A percentile compares a stretch with the other conserved stretches of the same genome.
phyloP scores from a whole-genome alignment of 2,329 filamentous ascomycete genomes.

The Neopestalotiopsis clavispora region DNA sequence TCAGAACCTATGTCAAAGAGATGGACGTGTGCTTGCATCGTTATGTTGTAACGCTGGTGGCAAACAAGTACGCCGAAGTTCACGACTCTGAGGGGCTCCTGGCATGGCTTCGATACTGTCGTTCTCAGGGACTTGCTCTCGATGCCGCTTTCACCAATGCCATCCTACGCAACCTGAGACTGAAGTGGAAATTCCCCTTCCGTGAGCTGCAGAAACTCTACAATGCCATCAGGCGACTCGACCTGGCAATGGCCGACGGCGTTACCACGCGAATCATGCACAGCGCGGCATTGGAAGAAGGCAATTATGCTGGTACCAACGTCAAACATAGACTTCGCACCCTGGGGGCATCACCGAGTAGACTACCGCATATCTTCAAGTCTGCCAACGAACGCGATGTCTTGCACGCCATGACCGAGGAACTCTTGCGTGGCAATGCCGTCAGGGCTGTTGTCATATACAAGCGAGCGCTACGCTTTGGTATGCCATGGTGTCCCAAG shows the following conservation, averaged over 20 bases:
- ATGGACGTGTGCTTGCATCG: constrained; percentile 41
- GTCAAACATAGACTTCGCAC: constrained; percentile 30
- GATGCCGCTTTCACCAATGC: constrained; percentile 44
- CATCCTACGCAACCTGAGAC: constrained; percentile 42
- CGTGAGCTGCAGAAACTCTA: constrained; percentile 40
- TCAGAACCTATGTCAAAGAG: constrained; percentile 40
- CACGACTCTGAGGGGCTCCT: constrained; percentile 44
- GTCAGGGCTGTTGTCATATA: constrained; percentile 43
- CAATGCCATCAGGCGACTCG: constrained; percentile 37
- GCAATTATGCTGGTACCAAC: constrained; percentile 20
- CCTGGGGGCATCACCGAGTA: constrained; percentile 28
- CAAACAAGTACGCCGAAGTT: constrained; percentile 46
- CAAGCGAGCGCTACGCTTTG: constrained; percentile 36
- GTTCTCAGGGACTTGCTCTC: constrained; percentile 38
- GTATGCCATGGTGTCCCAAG: constrained; percentile 42
- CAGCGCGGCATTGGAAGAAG: constrained; percentile 30
- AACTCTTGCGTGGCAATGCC: constrained; percentile 38
- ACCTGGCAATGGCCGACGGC: constrained; percentile 38
- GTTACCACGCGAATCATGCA: constrained; percentile 46
- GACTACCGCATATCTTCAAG: constrained; percentile 29
- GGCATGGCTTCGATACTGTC: constrained; percentile 47
- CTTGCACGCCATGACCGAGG: constrained; percentile 45
- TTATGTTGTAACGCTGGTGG: constrained; percentile 46
- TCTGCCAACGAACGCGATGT: constrained; percentile 37
- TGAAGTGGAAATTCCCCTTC: constrained; percentile 43